phyloP scores from a whole-genome alignment of 805 yeast genomes.

The Hanseniaspora osmophila region DNA sequence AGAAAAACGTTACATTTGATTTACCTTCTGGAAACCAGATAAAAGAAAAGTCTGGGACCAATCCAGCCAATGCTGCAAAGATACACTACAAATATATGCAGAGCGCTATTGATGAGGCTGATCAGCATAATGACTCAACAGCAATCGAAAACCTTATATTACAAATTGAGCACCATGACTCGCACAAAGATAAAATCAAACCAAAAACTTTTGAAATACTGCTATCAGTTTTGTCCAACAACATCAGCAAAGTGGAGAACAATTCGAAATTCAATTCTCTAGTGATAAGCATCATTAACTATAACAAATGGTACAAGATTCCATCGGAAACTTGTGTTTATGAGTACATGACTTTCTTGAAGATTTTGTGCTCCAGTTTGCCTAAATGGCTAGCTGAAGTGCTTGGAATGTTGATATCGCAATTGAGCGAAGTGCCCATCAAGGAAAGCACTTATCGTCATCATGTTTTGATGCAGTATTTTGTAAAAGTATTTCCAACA shows the following conservation, averaged over 20 bases:
- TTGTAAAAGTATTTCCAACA: conserved; percentile 69
- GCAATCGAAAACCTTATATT: conserved; percentile 47
- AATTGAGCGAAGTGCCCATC: conserved; percentile 29
- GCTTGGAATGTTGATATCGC: conserved; percentile 50
- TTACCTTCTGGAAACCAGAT: not conserved
- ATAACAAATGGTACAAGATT: conserved; percentile 45
- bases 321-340: conserved; percentile 29
- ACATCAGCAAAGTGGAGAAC: conserved; percentile 55
- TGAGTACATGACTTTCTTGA: conserved; percentile 55
- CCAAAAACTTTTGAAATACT: conserved; percentile 38
- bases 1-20: not conserved
- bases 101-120: not conserved
- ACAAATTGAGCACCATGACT: conserved; percentile 39
- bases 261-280: conserved; percentile 33
- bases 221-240: conserved; percentile 43
- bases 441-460: conserved; percentile 28
- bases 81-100: not conserved
- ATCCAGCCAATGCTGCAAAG: not conserved
- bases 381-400: conserved; percentile 88
- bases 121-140: conserved; percentile 29
- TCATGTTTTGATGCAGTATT: conserved; percentile 51
- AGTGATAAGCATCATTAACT: conserved; percentile 46
- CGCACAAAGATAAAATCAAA: conserved; percentile 41
- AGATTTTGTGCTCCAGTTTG: conserved; percentile 65
- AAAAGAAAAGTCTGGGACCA: not conserved